Evolutionary conservation across 176 grass and related monocot genomes (phyloP), one percentile per base, ranked within the genome.

Genomic region (Phyllostachys edulis): DNA sequence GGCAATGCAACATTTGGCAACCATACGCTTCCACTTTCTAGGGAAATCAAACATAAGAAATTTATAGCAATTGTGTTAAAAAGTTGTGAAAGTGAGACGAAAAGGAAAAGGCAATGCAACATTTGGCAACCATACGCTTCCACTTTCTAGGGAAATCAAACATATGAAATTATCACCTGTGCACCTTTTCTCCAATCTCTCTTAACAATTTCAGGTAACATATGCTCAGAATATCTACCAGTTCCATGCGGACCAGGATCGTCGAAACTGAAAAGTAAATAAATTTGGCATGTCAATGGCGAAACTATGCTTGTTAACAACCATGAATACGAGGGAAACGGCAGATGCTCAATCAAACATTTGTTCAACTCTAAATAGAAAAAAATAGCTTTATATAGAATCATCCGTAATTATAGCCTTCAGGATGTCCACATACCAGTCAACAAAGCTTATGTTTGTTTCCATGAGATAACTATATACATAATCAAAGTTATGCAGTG

Each of bases 401-500:
- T 68, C 63, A 68, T 17, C 23, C 13, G 40, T 80, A 87, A 72
- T 26, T 27, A 42, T 71, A 76, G 64, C 34, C 40, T 56, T 55
- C 40, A 52, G 84, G 47, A 57, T 18, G 41, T 63, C 76, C 38
- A 68, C 69, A 94, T 89, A 99, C 97, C 93, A 94, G 85, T 99
- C 97, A 92, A 99, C 50, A 92, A 99, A 99, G 90, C 97, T 99
- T 84, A 96, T 82, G 27, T 99, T 99, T 78, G 93, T 99, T 73
- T 90, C 97, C 93, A 89, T 82, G 26, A 99, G 86, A 96, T 96
- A 99, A 80, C 88, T 93, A 90, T 96, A 96, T 60, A 99, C 79
- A 92, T 99, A 99, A 85, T 99, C 97, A 20, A 99, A 96, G 84
- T 96, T 99, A 85, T 99, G 93, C 67, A 99, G 86, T 71, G 97